phyloP scores from a whole-genome alignment of 2,329 filamentous ascomycete species.

The Cordyceps tenuipes region DNA sequence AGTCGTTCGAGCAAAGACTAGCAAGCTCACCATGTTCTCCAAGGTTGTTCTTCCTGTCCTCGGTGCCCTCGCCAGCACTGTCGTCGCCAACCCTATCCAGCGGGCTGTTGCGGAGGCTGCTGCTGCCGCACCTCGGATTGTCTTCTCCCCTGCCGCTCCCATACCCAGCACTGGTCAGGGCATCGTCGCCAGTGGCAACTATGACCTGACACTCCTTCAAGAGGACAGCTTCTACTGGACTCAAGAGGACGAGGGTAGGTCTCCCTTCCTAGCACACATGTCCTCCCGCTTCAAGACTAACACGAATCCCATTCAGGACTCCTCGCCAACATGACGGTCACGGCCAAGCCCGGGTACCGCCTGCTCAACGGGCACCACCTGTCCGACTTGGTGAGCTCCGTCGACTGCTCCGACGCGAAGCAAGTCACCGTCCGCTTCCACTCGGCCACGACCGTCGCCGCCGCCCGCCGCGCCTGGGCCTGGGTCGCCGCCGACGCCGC shows the following conservation, averaged over 20 bases:
- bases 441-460: neutral
- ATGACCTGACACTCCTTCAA: conserved; percentile 1
- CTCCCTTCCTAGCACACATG: too few relatives aligned
- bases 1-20: neutral
- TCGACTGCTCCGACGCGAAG: conserved; percentile 10
- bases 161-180: neutral
- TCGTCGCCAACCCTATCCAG: conserved; percentile 9
- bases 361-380: conserved; percentile 11
- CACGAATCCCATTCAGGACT: neutral
- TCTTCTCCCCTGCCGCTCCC: conserved; percentile 4
- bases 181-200: neutral
- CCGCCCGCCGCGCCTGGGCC: conserved; percentile 6
- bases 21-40: conserved; percentile 7
- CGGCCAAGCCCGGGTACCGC: conserved; percentile 8
- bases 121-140: conserved; percentile 4
- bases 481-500: conserved; percentile 5
- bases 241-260: conserved; percentile 1
- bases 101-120: conserved; percentile 7
- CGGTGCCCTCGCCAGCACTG: conserved; percentile 5
- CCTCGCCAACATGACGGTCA: conserved; percentile 12
- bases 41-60: conserved; percentile 5
- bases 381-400: conserved; percentile 5
- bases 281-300: neutral
- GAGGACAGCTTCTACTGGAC: conserved; percentile 11
- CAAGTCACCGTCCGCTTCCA: conserved; percentile 1